Conservation (phyloP, 2,329 filamentous ascomycete genomes). For the Microcyclosporella mali region DNA sequence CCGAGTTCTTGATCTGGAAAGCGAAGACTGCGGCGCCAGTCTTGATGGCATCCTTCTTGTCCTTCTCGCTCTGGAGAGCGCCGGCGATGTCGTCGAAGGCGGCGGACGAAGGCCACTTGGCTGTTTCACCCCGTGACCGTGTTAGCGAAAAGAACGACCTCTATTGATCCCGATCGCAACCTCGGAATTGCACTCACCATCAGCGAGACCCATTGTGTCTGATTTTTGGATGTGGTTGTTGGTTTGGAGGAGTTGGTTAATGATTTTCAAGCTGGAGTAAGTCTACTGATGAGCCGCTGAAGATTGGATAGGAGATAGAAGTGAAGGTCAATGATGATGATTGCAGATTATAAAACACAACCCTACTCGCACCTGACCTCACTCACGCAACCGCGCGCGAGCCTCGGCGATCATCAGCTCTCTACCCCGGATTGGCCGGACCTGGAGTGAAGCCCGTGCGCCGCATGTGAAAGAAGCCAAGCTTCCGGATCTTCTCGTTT, state of each 20-base stretch:
- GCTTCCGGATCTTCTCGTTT: too few species aligned
- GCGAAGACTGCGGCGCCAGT: conserved; percentile 80
- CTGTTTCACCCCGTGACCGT: conserved; percentile 14
- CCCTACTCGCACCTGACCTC: conserved; percentile 11
- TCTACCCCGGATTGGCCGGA: conserved; percentile 5
- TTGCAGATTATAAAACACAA: conserved; percentile 12
- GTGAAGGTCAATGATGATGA: too few species aligned
- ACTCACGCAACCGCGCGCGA: not conserved
- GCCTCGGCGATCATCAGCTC: conserved; percentile 8
- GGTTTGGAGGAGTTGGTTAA: too few species aligned
- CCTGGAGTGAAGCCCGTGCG: too few species aligned
- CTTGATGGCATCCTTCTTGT: conserved; percentile 83
- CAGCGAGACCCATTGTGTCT: conserved; percentile 1
- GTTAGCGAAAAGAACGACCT: not conserved
- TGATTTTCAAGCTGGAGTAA: too few species aligned
- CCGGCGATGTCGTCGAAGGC: conserved; percentile 85
- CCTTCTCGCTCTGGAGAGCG: conserved; percentile 61
- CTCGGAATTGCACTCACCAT: not conserved
- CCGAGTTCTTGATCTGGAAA: conserved; percentile 85
- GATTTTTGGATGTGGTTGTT: not conserved
- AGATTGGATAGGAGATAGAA: too few species aligned
- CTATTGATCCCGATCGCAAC: not conserved
- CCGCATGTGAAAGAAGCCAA: conserved; percentile 9
- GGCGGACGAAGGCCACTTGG: conserved; percentile 76
- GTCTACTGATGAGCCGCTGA: too few species aligned